Percentiles rank a stretch among this genome's conserved stretches.
Evolutionary conservation across 495 filamentous ascomycete species (phyloP).

Genomic region (Talaromyces nanjingensis): DNA sequence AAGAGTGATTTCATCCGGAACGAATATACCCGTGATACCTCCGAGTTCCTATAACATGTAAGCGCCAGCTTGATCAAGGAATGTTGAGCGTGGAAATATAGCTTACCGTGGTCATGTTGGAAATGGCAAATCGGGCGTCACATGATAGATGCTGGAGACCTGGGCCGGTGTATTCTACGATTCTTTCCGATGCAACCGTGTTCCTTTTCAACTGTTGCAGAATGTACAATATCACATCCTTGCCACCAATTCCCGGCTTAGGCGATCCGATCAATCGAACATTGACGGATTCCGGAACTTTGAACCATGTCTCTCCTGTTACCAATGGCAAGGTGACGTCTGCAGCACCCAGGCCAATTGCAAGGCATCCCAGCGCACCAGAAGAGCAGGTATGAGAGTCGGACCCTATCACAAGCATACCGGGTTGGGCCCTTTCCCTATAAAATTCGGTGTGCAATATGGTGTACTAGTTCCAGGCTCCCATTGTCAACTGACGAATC

Average conservation of each 20-base stretch:
- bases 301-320: conserved; percentile 42
- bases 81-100: background rate
- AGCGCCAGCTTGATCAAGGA: background rate
- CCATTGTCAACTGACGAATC: background rate
- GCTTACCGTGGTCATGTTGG: conserved; percentile 40
- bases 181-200: conserved; percentile 36
- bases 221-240: conserved; percentile 42
- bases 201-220: conserved; percentile 36
- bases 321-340: conserved; percentile 39
- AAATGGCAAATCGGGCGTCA: conserved; percentile 41
- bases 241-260: conserved; percentile 33
- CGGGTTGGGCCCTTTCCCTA: conserved; percentile 36
- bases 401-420: conserved; percentile 36
- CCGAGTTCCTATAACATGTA: conserved; percentile 31
- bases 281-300: conserved; percentile 33
- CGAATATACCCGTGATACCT: conserved; percentile 36
- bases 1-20: conserved; percentile 27
- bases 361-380: conserved; percentile 31
- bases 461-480: conserved; percentile 22
- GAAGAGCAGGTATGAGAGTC: conserved; percentile 44
- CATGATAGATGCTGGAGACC: conserved; percentile 26
- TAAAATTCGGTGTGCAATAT: conserved; percentile 44
- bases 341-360: conserved; percentile 37
- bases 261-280: conserved; percentile 29
- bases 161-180: conserved; percentile 38